Conservation (phyloP, 2,329 filamentous ascomycete species). For the Epichloe sp. region DNA sequence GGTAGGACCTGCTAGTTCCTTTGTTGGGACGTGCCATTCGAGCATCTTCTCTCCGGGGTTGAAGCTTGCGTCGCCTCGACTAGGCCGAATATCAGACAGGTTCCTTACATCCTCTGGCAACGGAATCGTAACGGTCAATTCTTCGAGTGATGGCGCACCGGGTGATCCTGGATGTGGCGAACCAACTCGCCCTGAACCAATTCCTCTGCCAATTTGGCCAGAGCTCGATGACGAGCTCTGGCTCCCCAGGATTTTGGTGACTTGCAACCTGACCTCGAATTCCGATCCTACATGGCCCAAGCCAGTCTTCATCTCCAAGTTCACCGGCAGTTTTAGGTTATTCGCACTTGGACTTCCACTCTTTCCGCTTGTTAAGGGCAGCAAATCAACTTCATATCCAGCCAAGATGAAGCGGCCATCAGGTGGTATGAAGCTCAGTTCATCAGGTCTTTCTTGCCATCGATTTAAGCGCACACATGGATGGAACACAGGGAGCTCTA, state of each 20-base stretch:
- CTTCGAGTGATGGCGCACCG: slow-evolving; percentile 53
- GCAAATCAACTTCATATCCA: slow-evolving; percentile 84
- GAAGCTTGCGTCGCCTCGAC: slow-evolving; percentile 73
- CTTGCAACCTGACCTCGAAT: slow-evolving; percentile 72
- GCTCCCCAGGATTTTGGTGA: slow-evolving; percentile 50
- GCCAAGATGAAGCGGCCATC: slow-evolving; percentile 89
- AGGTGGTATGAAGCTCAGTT: slow-evolving; percentile 90
- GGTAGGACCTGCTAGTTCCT: slow-evolving; percentile 56
- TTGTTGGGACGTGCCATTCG: slow-evolving; percentile 72
- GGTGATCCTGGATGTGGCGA: slow-evolving; percentile 39
- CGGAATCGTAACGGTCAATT: slow-evolving; percentile 65
- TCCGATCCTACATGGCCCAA: slow-evolving; percentile 65
- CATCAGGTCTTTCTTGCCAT: slow-evolving; percentile 80
- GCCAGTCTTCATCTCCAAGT: slow-evolving; percentile 67
- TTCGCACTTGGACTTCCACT: slow-evolving; percentile 41
- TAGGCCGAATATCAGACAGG: slow-evolving; percentile 67
- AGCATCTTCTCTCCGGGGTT: slow-evolving; percentile 57
- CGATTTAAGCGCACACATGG: slow-evolving; percentile 83
- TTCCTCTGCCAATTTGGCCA: slow-evolving; percentile 28
- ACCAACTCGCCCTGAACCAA: slow-evolving; percentile 26
- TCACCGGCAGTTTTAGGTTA: slow-evolving; percentile 68
- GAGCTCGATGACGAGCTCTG: slow-evolving; percentile 19
- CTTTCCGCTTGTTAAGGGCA: slow-evolving; percentile 54
- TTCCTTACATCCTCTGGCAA: slow-evolving; percentile 70
- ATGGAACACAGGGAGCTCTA: slow-evolving; percentile 89